These are phyloP conservation scores for Aspergillus proliferans DNA, from an alignment of 2,329 filamentous ascomycete species.

Conservation along the genomic window DNA sequence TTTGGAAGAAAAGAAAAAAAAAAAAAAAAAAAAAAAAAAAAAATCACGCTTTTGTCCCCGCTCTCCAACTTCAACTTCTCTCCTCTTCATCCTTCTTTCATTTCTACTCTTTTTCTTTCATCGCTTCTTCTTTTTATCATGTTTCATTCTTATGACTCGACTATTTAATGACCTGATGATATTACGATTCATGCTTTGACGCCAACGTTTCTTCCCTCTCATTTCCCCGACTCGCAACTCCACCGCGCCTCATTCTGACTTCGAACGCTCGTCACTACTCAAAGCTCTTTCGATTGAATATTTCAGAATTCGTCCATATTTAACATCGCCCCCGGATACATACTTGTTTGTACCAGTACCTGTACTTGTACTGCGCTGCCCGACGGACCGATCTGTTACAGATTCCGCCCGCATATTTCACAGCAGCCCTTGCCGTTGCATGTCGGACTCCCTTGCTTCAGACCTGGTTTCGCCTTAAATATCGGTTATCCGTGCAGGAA, in stretches of 20 bases:
- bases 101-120: not conserved
- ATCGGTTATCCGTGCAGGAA: not conserved
- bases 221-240: too few relatives aligned
- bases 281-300: too few relatives aligned
- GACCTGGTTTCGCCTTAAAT: not conserved
- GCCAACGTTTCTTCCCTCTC: too few relatives aligned
- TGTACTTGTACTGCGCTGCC: not conserved
- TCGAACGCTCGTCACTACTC: too few relatives aligned
- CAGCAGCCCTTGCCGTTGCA: not conserved
- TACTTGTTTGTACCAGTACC: not conserved
- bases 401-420: not conserved
- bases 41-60: not conserved
- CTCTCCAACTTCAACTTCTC: not conserved
- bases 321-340: not conserved
- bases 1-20: not conserved
- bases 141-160: not conserved
- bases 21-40: not conserved
- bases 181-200: not conserved
- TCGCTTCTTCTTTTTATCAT: not conserved
- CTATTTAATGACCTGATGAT: not conserved
- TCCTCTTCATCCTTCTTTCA: not conserved
- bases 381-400: not conserved
- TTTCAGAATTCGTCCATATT: too few relatives aligned
- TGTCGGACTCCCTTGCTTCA: not conserved
- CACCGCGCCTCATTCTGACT: too few relatives aligned